Evolutionary conservation across 768 basidiomycete genomes (phyloP), one percentile per base, ranked within the genome.

Genomic region (Trametes gibbosa): DNA sequence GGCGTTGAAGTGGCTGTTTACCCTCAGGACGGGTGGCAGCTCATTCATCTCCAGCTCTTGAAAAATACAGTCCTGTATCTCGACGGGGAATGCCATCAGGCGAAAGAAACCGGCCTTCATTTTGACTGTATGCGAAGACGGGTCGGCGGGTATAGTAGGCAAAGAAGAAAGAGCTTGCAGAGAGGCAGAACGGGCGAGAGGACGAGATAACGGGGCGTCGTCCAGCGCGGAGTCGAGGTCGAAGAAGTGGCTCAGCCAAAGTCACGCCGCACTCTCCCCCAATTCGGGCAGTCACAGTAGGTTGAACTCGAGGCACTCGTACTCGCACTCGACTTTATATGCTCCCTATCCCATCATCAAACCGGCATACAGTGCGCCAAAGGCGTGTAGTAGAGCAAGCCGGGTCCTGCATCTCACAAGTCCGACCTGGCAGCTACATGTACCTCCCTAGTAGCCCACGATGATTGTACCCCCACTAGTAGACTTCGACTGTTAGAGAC

Each of bases 31-130:
- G 3, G 55, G 23, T 1, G 65, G 48, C 14, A 79, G 67, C 19
- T 74, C 73, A 0, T 16, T 10, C 10, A 66, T 66, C 9, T 69
- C 58, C 6, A 74, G 46, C 46, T 72, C 62, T 0, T 55, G 63
- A 7, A 76, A 50, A 10, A 75, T 61, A 43, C 71, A 66, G 41
- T 75, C 73, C 14, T 78, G 58, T 1, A 75, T 71, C 52, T 79
- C 78, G 37, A 69, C 63, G 9, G 77, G 77, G 1, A 79, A 62
- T 48, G 59, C 54, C 43, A 58, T 53, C 21, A 58, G 52, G 41
- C 53, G 56, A 27, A 58, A 55, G 41, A 47, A 56, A 19, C 50
- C 23, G 16, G 41, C 21, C 34, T 43, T 34, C 40, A 42, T 50
- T 32, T 50, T 41, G 49, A n/a, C 1, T 29, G 39, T 40, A 42